phyloP scores from a whole-genome alignment of 495 filamentous ascomycete genomes.

The Aspergillus conjunctus region DNA sequence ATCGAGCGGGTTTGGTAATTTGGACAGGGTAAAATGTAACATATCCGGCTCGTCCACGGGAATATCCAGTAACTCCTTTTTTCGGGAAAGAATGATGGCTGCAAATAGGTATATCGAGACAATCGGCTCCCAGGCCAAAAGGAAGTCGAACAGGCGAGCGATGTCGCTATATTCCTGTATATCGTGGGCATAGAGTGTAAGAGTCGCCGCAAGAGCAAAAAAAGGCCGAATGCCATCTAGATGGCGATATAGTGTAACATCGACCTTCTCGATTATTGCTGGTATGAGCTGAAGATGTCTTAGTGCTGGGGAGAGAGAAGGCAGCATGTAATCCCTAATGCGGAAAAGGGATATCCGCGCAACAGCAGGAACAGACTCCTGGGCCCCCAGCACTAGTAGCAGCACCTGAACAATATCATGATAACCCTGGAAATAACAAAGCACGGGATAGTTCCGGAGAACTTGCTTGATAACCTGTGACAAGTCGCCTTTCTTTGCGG shows the following conservation, averaged over 20 bases:
- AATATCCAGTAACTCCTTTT: conserved; percentile 78
- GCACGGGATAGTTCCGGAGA: conserved; percentile 77
- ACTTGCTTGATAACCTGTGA: conserved; percentile 74
- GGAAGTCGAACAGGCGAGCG: conserved; percentile 85
- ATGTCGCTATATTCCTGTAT: conserved; percentile 87
- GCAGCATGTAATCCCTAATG: conserved; percentile 97
- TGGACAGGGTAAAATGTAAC: conserved; percentile 85
- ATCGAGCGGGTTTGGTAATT: conserved; percentile 82
- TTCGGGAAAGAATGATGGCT: conserved; percentile 77
- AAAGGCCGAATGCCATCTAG: conserved; percentile 79
- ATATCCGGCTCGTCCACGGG: conserved; percentile 88
- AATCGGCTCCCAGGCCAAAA: conserved; percentile 80
- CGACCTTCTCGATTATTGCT: conserved; percentile 68
- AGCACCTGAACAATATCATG: conserved; percentile 99
- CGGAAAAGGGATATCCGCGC: conserved; percentile 80
- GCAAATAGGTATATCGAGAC: conserved; percentile 91
- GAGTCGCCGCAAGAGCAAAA: conserved; percentile 85
- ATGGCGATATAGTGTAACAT: conserved; percentile 68
- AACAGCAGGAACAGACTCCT: conserved; percentile 58
- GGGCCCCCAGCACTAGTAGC: conserved; percentile 73
- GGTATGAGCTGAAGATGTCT: conserved; percentile 84
- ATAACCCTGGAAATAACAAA: conserved; percentile 97
- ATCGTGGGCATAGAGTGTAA: conserved; percentile 96
- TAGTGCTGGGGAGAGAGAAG: conserved; percentile 77
- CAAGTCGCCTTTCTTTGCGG: conserved; percentile 67